phyloP scores from a whole-genome alignment of 1,139 yeast species.

The Debaryomyces nepalensis region DNA sequence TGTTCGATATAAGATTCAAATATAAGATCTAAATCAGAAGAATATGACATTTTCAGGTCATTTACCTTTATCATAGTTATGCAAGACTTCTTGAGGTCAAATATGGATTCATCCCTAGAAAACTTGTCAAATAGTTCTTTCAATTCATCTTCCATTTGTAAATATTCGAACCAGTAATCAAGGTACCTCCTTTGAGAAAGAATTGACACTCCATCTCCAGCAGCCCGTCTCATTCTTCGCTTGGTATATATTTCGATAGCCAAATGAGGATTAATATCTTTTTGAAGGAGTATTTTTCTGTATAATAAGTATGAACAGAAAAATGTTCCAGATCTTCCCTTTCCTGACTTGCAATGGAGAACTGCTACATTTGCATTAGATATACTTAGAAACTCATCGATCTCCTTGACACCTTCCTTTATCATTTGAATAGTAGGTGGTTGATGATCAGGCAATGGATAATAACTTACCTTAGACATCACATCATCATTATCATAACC shows the following conservation, averaged over 20 bases:
- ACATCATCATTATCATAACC: constrained; percentile 54
- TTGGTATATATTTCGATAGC: constrained; percentile 59
- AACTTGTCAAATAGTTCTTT: constrained; percentile 8
- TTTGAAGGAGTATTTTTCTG: constrained; percentile 21
- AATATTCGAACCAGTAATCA: constrained; percentile 55
- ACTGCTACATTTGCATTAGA: constrained; percentile 57
- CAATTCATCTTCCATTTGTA: constrained; percentile 16
- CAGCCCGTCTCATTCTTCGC: constrained; percentile 59
- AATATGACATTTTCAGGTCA: constrained; percentile 1
- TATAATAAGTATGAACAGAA: constrained; percentile 72
- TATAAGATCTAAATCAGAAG: constrained; percentile 9
- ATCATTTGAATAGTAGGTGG: constrained; percentile 69
- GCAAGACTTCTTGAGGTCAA: constrained; percentile 9
- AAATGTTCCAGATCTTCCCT: constrained; percentile 86
- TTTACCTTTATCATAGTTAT: constrained; percentile 13
- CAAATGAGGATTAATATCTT: constrained; percentile 34
- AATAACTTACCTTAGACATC: constrained; percentile 34
- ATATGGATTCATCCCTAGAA: constrained; percentile 1
- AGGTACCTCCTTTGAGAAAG: constrained; percentile 70
- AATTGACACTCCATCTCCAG: constrained; percentile 75
- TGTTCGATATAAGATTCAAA: constrained; percentile 14
- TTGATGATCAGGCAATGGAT: constrained; percentile 76
- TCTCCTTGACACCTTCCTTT: constrained; percentile 45
- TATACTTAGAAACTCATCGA: constrained; percentile 45
- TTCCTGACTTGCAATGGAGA: constrained; percentile 89